Base-by-base conservation (phyloP, 148 eudicot genomes). In the Beta vulgaris region DNA sequence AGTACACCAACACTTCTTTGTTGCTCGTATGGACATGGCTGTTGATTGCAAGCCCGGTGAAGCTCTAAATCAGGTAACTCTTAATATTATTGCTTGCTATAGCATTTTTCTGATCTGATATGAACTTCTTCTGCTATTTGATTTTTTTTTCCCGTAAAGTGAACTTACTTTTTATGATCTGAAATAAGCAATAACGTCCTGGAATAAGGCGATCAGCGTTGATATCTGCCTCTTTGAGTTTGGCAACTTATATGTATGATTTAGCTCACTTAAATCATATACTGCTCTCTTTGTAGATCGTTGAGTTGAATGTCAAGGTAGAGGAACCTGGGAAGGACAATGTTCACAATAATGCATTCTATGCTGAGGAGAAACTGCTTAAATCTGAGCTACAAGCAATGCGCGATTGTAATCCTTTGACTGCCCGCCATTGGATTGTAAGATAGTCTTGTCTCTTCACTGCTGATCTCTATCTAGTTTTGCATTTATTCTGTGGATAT, bases 391-490 rank as follows among this genome's bases (percentile, higher is more conserved):
- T 85, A 85, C 87, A 90, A 86, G 99, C 97, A 31, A 89, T 86
- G 92, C 96, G 99, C 23, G 97, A 95, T 79, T 86, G 89, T 78
- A 85, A 95, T 85, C 97, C 97, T 68, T 83, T 86, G 68, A 83
- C 96, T 84, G 99, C 92, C 51, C 99, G 99, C 73, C 99, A 95
- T 73, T 95, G 99, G 99, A 92, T 95, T 87, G 99, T 95, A 88
- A 88, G 97, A 31, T 49, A 15, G n/a, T 61, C 43, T 57, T 28
- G 11, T 13, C 28, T 68, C 58, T 66, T 12, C 42, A 19, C 46
- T 25, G 70, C 48, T 79, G 65, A 65, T 53, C 43, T 23, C 3
- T 14, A 10, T 31, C n/a, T 73, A 19, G 49, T 14, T 68, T n/a
- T n/a, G n/a, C n/a, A 13, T 7, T 25, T 13, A 25, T 9, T 25